Percentiles rank a stretch among this genome's conserved stretches.
phyloP scores from a whole-genome alignment of 1,284 basidiomycete genomes.

The Pholiota adiposa region DNA sequence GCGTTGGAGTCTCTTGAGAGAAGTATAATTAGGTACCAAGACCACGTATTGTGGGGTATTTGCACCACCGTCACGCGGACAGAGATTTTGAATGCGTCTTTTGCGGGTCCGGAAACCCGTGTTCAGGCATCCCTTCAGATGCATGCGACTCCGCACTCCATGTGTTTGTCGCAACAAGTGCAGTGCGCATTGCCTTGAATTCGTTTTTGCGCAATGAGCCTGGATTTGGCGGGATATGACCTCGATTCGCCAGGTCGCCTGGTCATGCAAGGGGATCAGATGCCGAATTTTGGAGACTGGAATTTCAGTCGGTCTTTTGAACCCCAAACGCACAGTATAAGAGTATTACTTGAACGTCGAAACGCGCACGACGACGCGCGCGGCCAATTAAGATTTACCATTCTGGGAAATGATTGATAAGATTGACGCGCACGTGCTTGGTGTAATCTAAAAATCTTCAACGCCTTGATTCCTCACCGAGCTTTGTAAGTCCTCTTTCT shows the following conservation, averaged over 20 bases:
- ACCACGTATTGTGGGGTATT: neutral
- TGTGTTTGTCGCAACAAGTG: neutral
- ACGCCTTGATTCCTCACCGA: neutral
- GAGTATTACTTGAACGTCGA: no score
- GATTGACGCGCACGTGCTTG: slow-evolving; percentile 16
- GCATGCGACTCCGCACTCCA: neutral
- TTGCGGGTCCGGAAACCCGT: neutral
- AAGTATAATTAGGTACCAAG: neutral
- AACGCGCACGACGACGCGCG: no score
- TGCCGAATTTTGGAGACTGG: neutral
- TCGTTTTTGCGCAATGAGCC: neutral
- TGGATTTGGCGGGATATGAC: neutral
- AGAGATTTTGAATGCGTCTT: neutral
- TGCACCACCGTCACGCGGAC: neutral
- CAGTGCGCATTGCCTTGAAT: neutral
- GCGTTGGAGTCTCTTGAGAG: neutral
- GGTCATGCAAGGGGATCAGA: neutral
- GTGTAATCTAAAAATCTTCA: slow-evolving; percentile 14
- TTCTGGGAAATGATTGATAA: slow-evolving; percentile 21
- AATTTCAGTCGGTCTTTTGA: neutral
- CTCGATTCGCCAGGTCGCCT: neutral
- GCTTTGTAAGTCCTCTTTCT: neutral
- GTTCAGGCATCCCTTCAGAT: neutral
- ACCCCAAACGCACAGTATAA: neutral
- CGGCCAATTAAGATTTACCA: slow-evolving; percentile 10